Percentiles rank a stretch among this genome's conserved stretches.
Conservation (phyloP, 306 rosid species). For the Arachis hypogaea region DNA sequence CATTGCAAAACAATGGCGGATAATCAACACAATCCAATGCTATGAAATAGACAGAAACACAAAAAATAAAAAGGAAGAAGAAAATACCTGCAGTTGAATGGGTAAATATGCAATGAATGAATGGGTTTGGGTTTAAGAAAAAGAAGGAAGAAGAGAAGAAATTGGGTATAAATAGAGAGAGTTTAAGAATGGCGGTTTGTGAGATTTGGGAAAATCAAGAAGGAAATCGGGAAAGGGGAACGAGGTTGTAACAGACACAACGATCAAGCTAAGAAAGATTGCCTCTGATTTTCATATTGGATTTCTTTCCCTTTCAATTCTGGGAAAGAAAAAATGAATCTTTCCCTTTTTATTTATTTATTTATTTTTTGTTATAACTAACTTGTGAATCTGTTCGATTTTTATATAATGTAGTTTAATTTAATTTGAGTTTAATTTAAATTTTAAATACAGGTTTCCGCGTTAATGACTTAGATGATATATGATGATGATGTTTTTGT, state of each 20-base stretch:
- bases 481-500: no score
- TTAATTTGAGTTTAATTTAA: no score
- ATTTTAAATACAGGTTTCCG: no score
- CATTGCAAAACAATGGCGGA: neutral
- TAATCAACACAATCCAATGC: slow-evolving; percentile 26
- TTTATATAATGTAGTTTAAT: no score
- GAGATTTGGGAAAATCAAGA: neutral
- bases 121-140: neutral
- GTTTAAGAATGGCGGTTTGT: neutral
- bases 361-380: no score
- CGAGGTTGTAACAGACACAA: neutral
- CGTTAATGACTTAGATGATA: no score
- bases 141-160: neutral
- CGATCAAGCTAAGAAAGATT: neutral
- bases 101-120: neutral
- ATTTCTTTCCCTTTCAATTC: neutral
- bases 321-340: neutral
- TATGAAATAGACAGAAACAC: neutral
- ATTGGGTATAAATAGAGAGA: neutral
- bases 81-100: slow-evolving; percentile 3
- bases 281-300: neutral
- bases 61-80: neutral
- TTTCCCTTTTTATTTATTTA: no score
- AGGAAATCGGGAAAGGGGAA: neutral
- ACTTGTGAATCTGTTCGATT: no score